These are phyloP conservation scores for Suhomyces faveliae DNA, from an alignment of 805 yeast genomes.

Conservation along the genomic window DNA sequence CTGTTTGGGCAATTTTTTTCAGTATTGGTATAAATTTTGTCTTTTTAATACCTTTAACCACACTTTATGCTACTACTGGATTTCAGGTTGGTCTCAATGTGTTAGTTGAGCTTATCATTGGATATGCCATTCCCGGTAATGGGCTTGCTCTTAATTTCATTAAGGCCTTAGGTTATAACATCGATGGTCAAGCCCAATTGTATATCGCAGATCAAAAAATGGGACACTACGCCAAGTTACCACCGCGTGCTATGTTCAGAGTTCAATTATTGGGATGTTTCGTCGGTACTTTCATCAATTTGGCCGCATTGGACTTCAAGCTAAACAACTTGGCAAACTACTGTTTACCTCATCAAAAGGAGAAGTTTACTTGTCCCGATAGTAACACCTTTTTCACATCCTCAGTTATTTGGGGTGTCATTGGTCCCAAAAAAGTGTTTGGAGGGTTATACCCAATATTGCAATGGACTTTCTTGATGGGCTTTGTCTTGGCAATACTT, in stretches of 20 bases:
- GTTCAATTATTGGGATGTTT: constrained; percentile 23
- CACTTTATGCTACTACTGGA: constrained; percentile 31
- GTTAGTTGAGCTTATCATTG: constrained; percentile 36
- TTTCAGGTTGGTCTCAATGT: constrained; percentile 34
- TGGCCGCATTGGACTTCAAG: constrained; percentile 20
- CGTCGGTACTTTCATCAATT: constrained; percentile 18
- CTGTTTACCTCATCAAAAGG: constrained; percentile 19
- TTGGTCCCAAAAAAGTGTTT: constrained; percentile 35
- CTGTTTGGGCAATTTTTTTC: constrained; percentile 38
- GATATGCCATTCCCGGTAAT: constrained; percentile 39
- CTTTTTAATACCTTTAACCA: constrained; percentile 33
- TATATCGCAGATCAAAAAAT: constrained; percentile 57
- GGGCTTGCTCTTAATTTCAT: constrained; percentile 44
- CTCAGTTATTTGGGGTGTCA: constrained; percentile 62
- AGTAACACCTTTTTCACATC: constrained; percentile 46
- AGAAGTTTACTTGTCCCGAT: constrained; percentile 29
- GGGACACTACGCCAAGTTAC: constrained; percentile 64
- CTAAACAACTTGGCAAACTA: constrained; percentile 16
- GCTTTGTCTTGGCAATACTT: constrained; percentile 26
- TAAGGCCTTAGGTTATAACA: constrained; percentile 58
- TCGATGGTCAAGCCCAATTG: constrained; percentile 55
- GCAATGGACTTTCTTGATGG: constrained; percentile 35
- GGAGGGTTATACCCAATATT: constrained; percentile 31
- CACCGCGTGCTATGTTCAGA: constrained; percentile 46
- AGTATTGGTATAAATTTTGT: constrained; percentile 31